phyloP scores from a whole-genome alignment of 2,329 filamentous ascomycete genomes.

The Aspergillus brunneoviolaceus region DNA sequence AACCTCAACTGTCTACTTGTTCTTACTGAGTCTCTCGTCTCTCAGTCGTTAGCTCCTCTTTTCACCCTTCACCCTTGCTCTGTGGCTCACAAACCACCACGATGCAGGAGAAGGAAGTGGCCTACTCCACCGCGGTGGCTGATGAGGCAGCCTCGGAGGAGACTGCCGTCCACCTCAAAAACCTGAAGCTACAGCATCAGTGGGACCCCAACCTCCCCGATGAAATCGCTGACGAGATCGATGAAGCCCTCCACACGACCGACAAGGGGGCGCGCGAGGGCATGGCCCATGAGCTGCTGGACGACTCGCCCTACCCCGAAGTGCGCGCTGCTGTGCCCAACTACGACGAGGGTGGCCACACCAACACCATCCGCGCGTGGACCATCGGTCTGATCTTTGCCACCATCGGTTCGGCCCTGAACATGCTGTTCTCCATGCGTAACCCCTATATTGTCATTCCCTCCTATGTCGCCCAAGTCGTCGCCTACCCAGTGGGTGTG shows the following conservation, averaged over 20 bases:
- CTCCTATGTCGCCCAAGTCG: conserved; percentile 62
- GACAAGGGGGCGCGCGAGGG: conserved; percentile 58
- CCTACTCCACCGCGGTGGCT: not conserved
- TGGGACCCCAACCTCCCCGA: conserved; percentile 66
- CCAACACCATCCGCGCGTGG: conserved; percentile 66
- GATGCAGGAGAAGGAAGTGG: conserved; percentile 9
- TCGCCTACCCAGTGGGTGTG: conserved; percentile 56
- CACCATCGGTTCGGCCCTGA: conserved; percentile 61
- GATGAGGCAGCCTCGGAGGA: conserved; percentile 20
- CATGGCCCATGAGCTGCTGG: conserved; percentile 61
- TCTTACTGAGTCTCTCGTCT: not conserved
- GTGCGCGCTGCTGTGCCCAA: conserved; percentile 66
- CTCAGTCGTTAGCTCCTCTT: not conserved
- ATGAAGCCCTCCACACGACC: conserved; percentile 55
- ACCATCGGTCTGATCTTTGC: conserved; percentile 60
- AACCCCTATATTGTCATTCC: conserved; percentile 61
- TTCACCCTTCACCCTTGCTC: not conserved
- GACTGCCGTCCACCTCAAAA: conserved; percentile 45
- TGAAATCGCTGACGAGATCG: conserved; percentile 61
- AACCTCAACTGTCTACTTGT: not conserved
- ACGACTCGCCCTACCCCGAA: conserved; percentile 68
- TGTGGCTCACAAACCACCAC: not conserved
- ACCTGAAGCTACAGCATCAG: conserved; percentile 61
- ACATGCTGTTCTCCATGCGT: conserved; percentile 59
- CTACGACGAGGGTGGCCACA: conserved; percentile 63